Percentiles rank a stretch among this genome's conserved stretches.
These are phyloP conservation scores for Pouteria glomerata DNA, from an alignment of 148 eudicot species.

Conservation along the genomic window DNA sequence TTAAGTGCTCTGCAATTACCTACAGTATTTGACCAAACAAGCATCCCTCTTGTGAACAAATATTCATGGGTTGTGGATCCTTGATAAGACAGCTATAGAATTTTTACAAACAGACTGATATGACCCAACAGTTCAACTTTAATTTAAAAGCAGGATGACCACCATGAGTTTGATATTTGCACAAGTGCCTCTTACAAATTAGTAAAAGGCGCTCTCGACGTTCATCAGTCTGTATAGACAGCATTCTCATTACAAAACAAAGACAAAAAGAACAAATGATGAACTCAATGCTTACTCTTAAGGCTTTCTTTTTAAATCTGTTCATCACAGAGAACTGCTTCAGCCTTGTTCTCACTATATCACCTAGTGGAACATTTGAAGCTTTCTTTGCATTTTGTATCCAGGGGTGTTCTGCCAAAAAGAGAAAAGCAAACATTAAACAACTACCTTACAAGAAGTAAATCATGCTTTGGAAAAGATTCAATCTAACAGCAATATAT, in stretches of 20 bases:
- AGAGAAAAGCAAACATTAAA: neutral
- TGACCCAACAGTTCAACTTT: no score
- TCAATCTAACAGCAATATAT: neutral
- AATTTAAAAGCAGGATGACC: neutral
- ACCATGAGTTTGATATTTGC: neutral
- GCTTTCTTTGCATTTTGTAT: slow-evolving; percentile 86
- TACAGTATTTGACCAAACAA: slow-evolving; percentile 15
- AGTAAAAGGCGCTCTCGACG: neutral
- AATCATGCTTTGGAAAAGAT: neutral
- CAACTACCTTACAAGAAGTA: neutral
- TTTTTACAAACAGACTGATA: neutral
- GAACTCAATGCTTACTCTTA: slow-evolving; percentile 41
- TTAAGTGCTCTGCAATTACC: slow-evolving; percentile 86
- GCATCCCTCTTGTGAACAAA: neutral
- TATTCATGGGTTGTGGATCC: neutral
- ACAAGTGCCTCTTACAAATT: neutral
- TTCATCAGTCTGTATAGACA: neutral
- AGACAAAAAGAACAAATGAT: neutral
- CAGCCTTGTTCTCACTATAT: slow-evolving; percentile 79
- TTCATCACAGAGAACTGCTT: slow-evolving; percentile 89
- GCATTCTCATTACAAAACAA: neutral
- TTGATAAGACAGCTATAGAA: neutral
- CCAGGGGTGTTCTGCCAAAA: slow-evolving; percentile 76
- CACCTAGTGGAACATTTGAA: slow-evolving; percentile 85
- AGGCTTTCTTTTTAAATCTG: slow-evolving; percentile 80